A percentile compares a stretch with the other conserved stretches of the same genome.
Conservation (phyloP, 2,329 filamentous ascomycete species). For the Penicillium crustosum region DNA sequence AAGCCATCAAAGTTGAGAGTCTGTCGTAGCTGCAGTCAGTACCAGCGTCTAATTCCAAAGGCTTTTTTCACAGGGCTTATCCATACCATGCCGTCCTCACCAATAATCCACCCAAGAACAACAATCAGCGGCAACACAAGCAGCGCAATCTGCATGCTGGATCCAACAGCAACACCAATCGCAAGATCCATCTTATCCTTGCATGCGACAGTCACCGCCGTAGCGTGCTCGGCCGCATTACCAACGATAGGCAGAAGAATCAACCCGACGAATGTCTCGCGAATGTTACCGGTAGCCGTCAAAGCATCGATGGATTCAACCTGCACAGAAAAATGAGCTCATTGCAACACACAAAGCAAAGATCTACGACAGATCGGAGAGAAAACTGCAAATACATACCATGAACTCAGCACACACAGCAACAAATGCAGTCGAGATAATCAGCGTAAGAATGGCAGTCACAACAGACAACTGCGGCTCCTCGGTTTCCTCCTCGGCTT, state of each 20-base stretch:
- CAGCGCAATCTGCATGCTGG: slow-evolving; percentile 64
- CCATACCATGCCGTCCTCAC: slow-evolving; percentile 57
- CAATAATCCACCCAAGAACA: slow-evolving; percentile 61
- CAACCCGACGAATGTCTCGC: slow-evolving; percentile 62
- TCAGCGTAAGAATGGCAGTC: slow-evolving; percentile 71
- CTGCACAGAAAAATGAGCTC: slow-evolving; percentile 14
- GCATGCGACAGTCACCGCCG: slow-evolving; percentile 60
- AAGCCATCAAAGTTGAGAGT: slow-evolving; percentile 84
- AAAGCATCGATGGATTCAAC: slow-evolving; percentile 58
- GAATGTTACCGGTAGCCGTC: slow-evolving; percentile 50
- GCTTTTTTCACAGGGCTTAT: neutral
- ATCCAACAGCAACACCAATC: slow-evolving; percentile 66
- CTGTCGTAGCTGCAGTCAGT: slow-evolving; percentile 15
- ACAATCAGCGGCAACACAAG: slow-evolving; percentile 62
- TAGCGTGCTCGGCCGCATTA: slow-evolving; percentile 66
- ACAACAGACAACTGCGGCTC: slow-evolving; percentile 70
- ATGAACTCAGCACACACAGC: slow-evolving; percentile 72
- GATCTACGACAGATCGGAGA: neutral
- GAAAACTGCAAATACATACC: slow-evolving; percentile 33
- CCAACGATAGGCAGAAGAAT: slow-evolving; percentile 66
- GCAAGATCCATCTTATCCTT: slow-evolving; percentile 70
- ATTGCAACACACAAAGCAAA: neutral
- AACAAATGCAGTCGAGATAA: slow-evolving; percentile 72
- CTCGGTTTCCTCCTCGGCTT: slow-evolving; percentile 70
- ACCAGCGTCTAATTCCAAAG: too few species aligned